Conservation (phyloP, 768 basidiomycete genomes). For the Lactifluus piperatus region DNA sequence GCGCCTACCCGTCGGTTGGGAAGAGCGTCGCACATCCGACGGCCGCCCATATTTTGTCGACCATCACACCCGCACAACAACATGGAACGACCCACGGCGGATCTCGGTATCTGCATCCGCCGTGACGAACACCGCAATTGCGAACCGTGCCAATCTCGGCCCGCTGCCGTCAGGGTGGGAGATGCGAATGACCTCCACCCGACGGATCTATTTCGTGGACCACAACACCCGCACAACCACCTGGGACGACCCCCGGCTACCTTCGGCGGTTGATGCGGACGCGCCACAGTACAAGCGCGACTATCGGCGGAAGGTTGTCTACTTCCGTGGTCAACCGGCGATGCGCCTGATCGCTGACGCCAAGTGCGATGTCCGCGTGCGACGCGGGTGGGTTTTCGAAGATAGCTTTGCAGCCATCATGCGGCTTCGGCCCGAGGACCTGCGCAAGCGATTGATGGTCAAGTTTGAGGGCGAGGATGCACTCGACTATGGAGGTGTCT, state of each 20-base stretch:
- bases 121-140: constrained; percentile 31
- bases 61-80: constrained; percentile 78
- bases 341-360: constrained; percentile 61
- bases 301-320: constrained; percentile 85
- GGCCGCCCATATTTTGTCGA: constrained; percentile 71
- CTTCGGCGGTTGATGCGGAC: constrained; percentile 72
- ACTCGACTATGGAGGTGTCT: constrained; percentile 70
- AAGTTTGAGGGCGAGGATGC: constrained; percentile 77
- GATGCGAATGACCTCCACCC: constrained; percentile 82
- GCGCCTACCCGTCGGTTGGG: constrained; percentile 85
- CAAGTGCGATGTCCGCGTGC: constrained; percentile 81
- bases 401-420: constrained; percentile 83
- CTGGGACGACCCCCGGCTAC: constrained; percentile 89
- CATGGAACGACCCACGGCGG: constrained; percentile 84
- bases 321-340: constrained; percentile 86
- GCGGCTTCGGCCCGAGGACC: constrained; percentile 61
- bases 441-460: constrained; percentile 64
- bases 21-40: constrained; percentile 84
- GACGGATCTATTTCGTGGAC: constrained; percentile 86
- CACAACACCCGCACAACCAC: constrained; percentile 85
- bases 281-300: constrained; percentile 96
- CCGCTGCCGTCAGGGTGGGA: constrained; percentile 90
- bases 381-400: constrained; percentile 74
- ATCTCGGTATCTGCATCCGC: constrained; percentile 40
- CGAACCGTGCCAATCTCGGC: constrained; percentile 42